Base-by-base conservation (phyloP, 176 grass and related monocot genomes). In the Pontederia crassipes region DNA sequence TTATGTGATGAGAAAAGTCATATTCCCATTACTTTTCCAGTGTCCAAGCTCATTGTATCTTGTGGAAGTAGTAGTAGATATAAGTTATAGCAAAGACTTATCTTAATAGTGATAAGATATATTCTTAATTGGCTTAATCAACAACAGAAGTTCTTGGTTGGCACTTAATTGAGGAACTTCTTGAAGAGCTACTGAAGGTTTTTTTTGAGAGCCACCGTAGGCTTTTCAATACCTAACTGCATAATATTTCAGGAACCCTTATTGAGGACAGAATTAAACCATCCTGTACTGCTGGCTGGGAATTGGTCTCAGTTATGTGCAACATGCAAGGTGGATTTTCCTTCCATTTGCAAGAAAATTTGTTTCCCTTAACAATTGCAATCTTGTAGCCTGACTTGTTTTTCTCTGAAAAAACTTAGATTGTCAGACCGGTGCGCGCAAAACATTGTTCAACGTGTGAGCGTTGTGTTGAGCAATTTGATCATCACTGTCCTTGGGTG, bases 401-500 rank as follows among this genome's bases (percentile, higher is more conserved):
- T 49, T 17, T 79, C 14, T 46, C 47, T 85, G 16, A 69, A 80
- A 61, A 71, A 62, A 65, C 66, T 75, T 40, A 98, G 93, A 98
- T 98, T 75, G 84, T 98, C 12, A 86, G 82, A 76, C 93, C 93
- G 64, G 77, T 92, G 69, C 85, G 84, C 58, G 91, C 93, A 6
- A 98, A 98, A 68, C 93, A 98, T 81, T 98, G 88, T 17, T 85
- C 88, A 67, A 92, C 88, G 69, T 98, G 93, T 83, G 93, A 98
- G 76, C 93, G 88, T 29, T 98, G 93, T 60, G 93, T 98, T 52
- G 88, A 98, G 77, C 93, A 98, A 77, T 92, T 98, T 86, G 87
- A 98, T 65, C 93, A 98, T 88, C 93, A 98, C 68, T 98, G 93
- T 64, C 93, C 93, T 46, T 98, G 93, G 93, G 77, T 98, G 75